Conservation (phyloP, 352 stramenopile species). For the Globisporangium ultimum region DNA sequence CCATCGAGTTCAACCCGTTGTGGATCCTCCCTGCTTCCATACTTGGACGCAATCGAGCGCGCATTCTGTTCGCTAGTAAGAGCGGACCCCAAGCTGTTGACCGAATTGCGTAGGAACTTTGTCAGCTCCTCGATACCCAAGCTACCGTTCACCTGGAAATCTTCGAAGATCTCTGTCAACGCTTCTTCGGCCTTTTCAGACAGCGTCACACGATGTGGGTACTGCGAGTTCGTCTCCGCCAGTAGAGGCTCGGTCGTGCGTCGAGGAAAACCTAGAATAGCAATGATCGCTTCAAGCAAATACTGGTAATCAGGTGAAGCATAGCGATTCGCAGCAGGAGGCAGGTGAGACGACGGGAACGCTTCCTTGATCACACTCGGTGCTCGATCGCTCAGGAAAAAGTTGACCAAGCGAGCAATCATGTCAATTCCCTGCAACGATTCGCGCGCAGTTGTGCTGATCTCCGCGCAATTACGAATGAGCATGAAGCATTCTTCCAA, state of each 20-base stretch:
- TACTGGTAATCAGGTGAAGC: constrained; percentile 86
- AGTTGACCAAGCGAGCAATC: constrained; percentile 77
- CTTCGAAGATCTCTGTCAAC: constrained; percentile 72
- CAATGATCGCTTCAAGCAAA: constrained; percentile 84
- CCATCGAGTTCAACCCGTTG: constrained; percentile 62
- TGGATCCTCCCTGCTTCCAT: constrained; percentile 40
- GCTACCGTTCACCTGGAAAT: constrained; percentile 43
- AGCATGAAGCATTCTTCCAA: constrained; percentile 88
- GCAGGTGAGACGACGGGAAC: constrained; percentile 57
- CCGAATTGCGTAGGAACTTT: constrained; percentile 67
- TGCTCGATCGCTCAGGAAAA: constrained; percentile 74
- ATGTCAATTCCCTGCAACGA: constrained; percentile 61
- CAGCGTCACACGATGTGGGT: constrained; percentile 61
- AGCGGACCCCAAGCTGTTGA: constrained; percentile 48
- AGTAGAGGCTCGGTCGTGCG: constrained; percentile 63
- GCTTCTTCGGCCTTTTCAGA: constrained; percentile 73
- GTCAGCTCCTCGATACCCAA: constrained; percentile 61
- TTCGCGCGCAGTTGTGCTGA: constrained; percentile 43
- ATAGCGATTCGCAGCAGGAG: constrained; percentile 39
- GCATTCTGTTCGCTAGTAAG: constrained; percentile 64
- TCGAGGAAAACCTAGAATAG: constrained; percentile 72
- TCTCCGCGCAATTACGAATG: constrained; percentile 70
- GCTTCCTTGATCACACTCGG: constrained; percentile 64
- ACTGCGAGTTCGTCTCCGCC: constrained; percentile 61
- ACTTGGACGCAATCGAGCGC: constrained; percentile 64